Conservation (phyloP, 2,329 filamentous ascomycete species). For the Colletotrichum agaves region DNA sequence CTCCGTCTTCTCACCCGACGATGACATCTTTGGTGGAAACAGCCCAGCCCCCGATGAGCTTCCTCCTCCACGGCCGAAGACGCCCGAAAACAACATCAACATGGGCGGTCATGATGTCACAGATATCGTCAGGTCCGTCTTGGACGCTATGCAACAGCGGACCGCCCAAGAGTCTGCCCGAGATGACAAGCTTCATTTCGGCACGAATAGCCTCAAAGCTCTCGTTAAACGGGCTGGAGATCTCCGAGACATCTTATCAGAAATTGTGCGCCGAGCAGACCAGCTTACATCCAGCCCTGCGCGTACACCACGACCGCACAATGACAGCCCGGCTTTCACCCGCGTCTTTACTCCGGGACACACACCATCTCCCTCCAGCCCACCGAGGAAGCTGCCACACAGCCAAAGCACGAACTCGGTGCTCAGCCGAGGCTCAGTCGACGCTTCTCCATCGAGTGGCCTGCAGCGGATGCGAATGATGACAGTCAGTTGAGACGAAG, state of each 20-base stretch:
- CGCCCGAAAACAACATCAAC: slow-evolving; percentile 50
- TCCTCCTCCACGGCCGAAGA: slow-evolving; percentile 52
- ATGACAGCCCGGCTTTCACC: slow-evolving; percentile 74
- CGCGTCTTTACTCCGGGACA: slow-evolving; percentile 64
- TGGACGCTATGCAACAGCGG: slow-evolving; percentile 71
- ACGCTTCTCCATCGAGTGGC: slow-evolving; percentile 62
- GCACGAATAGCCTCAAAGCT: slow-evolving; percentile 75
- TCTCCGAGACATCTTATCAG: slow-evolving; percentile 68
- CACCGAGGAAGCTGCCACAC: slow-evolving; percentile 61
- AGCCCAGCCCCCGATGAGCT: slow-evolving; percentile 56
- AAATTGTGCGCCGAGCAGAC: slow-evolving; percentile 69
- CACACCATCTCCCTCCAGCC: slow-evolving; percentile 66
- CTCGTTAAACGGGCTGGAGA: slow-evolving; percentile 71
- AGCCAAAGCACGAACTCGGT: slow-evolving; percentile 66
- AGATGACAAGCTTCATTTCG: slow-evolving; percentile 70
- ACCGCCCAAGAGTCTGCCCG: slow-evolving; percentile 55
- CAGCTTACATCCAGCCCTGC: slow-evolving; percentile 67
- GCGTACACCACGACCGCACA: slow-evolving; percentile 58
- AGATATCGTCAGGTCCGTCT: slow-evolving; percentile 69
- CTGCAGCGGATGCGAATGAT: slow-evolving; percentile 72
- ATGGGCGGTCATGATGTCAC: slow-evolving; percentile 51
- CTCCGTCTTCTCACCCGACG: slow-evolving; percentile 73
- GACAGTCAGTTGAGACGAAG: slow-evolving; percentile 63
- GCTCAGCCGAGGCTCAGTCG: slow-evolving; percentile 60
- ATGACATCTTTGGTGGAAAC: slow-evolving; percentile 71